Evolutionary conservation across 73 alveolate genomes (phyloP).

Genomic region (Paramecium sonneborni): DNA sequence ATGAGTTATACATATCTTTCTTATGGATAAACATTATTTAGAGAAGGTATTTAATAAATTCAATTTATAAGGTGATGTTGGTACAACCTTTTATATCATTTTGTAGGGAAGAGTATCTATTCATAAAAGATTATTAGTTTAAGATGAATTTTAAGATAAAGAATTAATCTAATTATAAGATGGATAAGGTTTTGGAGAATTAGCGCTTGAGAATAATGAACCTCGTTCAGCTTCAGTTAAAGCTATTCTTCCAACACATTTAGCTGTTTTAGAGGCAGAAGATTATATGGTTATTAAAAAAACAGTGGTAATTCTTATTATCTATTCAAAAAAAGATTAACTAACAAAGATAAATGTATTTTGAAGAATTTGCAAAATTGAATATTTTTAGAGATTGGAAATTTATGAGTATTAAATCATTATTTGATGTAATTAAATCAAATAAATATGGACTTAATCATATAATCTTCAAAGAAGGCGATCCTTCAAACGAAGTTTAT

Average conservation of each 20-base stretch:
- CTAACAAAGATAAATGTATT: background rate
- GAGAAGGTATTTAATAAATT: background rate
- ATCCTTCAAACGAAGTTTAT: background rate
- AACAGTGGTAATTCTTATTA: background rate
- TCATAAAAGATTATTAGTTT: background rate
- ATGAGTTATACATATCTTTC: background rate
- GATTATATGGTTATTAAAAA: background rate
- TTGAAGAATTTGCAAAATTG: slow-evolving; percentile 13
- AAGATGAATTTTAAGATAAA: background rate
- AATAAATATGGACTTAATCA: background rate
- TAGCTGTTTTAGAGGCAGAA: slow-evolving; percentile 46
- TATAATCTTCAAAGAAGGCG: background rate
- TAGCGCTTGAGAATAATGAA: slow-evolving; percentile 16
- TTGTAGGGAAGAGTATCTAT: background rate
- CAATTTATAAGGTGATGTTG: background rate
- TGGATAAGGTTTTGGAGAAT: slow-evolving; percentile 56
- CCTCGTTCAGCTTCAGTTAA: slow-evolving; percentile 57
- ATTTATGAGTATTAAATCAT: background rate
- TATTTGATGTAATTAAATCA: background rate
- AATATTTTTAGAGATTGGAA: background rate
- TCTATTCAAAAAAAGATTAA: background rate
- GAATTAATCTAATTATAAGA: background rate
- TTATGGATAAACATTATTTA: background rate
- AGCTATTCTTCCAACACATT: background rate
- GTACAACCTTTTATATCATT: background rate